phyloP scores from a whole-genome alignment of 495 filamentous ascomycete genomes.

The Daldinia concentrica region DNA sequence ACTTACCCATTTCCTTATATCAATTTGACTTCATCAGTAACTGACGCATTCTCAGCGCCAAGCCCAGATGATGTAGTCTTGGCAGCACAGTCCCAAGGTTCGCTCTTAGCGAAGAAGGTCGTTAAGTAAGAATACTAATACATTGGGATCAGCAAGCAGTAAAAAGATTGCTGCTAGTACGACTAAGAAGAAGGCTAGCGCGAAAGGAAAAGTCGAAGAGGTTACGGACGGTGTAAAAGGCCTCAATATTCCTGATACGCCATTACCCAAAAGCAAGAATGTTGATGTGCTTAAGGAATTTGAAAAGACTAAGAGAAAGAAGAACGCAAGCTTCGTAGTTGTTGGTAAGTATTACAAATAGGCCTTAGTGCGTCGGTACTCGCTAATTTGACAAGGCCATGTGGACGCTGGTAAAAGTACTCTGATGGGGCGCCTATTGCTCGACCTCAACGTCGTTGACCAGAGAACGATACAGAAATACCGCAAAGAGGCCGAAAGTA shows the following conservation, averaged over 20 bases:
- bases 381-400: conserved; percentile 68
- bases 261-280: conserved; percentile 83
- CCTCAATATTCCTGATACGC: conserved; percentile 72
- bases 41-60: conserved; percentile 81
- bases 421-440: conserved; percentile 92
- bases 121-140: conserved; percentile 51
- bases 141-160: conserved; percentile 57
- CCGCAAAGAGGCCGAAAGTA: conserved; percentile 84
- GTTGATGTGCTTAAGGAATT: conserved; percentile 86
- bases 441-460: conserved; percentile 87
- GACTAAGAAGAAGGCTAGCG: conserved; percentile 49
- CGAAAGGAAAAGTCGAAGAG: conserved; percentile 44
- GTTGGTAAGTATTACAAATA: conserved; percentile 70
- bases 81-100: conserved; percentile 92
- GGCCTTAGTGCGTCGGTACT: background rate
- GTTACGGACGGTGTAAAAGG: conserved; percentile 62
- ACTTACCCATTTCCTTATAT: conserved; percentile 64
- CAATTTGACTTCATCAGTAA: conserved; percentile 48
- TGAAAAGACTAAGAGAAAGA: conserved; percentile 77
- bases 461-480: conserved; percentile 89
- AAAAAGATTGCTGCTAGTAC: conserved; percentile 49
- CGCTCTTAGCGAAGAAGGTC: conserved; percentile 56
- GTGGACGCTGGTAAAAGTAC: conserved; percentile 98
- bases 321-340: conserved; percentile 91
- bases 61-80: conserved; percentile 94